Evolutionary conservation across 768 basidiomycete species (phyloP).

Genomic region (Pleurotus cornucopiae): DNA sequence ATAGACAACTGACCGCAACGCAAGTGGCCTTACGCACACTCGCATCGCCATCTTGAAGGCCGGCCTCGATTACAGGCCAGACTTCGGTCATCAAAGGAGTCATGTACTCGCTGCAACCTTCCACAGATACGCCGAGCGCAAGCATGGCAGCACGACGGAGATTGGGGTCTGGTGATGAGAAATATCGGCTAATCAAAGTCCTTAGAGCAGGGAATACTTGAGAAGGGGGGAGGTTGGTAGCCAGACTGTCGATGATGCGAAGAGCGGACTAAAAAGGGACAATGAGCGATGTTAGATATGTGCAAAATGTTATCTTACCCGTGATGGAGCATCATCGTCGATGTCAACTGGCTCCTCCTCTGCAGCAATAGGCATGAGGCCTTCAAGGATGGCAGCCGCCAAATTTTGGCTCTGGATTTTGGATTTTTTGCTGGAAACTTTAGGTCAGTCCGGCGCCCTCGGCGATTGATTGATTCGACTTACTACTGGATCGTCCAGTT

Average conservation of each 20-base stretch:
- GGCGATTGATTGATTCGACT: conserved; percentile 20
- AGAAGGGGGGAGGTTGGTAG: conserved; percentile 86
- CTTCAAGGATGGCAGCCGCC: conserved; percentile 81
- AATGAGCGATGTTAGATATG: background rate
- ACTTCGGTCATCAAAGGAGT: conserved; percentile 86
- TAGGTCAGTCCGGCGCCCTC: background rate
- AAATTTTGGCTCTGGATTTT: conserved; percentile 86
- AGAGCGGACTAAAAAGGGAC: conserved; percentile 67
- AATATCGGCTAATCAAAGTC: conserved; percentile 77
- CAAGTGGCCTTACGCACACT: conserved; percentile 94
- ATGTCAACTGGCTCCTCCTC: conserved; percentile 91
- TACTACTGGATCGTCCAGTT: conserved; percentile 98
- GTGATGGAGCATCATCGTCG: conserved; percentile 90
- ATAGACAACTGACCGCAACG: conserved; percentile 90
- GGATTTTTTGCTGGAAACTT: conserved; percentile 77
- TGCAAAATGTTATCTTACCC: conserved; percentile 47
- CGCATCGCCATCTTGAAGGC: conserved; percentile 79
- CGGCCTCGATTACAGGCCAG: conserved; percentile 91
- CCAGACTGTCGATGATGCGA: conserved; percentile 89
- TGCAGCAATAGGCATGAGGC: conserved; percentile 89
- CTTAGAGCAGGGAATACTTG: conserved; percentile 96
- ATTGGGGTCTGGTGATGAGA: conserved; percentile 71
- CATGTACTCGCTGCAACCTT: conserved; percentile 98
- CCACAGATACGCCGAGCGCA: conserved; percentile 91
- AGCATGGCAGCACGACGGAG: conserved; percentile 91